These are phyloP conservation scores for Kuraishia piskuri DNA, from an alignment of 805 yeast genomes.

Conservation along the genomic window DNA sequence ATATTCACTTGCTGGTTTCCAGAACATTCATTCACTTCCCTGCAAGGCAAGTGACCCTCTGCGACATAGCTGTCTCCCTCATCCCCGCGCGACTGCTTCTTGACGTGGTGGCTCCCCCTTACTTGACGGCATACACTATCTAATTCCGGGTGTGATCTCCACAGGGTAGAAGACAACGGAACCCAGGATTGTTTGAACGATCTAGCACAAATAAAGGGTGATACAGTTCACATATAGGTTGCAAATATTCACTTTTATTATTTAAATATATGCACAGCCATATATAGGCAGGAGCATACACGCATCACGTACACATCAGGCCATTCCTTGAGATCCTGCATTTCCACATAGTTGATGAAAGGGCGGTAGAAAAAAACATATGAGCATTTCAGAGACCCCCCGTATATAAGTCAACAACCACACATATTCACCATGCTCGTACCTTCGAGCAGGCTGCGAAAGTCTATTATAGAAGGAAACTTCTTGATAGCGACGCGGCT, in stretches of 20 bases:
- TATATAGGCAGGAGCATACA: no score
- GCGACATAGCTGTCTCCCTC: no score
- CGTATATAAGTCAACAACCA: neutral
- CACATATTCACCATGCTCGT: conserved; percentile 35
- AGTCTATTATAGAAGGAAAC: conserved; percentile 57
- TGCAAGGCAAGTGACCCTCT: neutral
- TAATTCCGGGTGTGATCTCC: neutral
- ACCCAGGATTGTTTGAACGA: neutral
- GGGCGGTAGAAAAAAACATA: neutral
- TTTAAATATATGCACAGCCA: neutral
- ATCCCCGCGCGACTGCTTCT: neutral
- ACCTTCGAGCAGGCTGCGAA: conserved; percentile 57
- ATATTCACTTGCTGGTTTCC: neutral
- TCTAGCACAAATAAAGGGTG: no score
- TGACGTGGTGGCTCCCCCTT: neutral
- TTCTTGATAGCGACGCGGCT: conserved; percentile 55
- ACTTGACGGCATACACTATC: neutral
- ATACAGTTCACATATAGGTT: no score
- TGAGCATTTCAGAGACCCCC: neutral
- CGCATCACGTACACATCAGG: neutral
- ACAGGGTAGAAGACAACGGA: neutral
- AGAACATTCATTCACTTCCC: no score
- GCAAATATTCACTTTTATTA: no score
- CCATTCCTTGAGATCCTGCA: neutral
- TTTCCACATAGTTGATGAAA: neutral